Base-by-base conservation (phyloP, 352 stramenopile genomes). In the Blastocystis sp. region DNA sequence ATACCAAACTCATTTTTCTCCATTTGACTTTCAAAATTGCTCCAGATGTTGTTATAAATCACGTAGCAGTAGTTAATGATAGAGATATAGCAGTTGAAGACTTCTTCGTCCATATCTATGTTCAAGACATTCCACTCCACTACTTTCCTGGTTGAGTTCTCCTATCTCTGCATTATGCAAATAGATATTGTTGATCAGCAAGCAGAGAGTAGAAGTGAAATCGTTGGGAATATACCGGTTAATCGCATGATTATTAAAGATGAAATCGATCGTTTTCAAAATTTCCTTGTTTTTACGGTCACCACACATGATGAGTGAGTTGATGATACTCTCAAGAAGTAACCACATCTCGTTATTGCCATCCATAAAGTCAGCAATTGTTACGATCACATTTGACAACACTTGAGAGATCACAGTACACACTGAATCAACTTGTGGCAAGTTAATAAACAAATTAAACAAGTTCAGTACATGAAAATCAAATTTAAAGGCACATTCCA, bases 21-120 rank as follows among this genome's bases (percentile, higher is more conserved):
- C 18, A 84, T 68, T 20, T 34, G 53, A 37, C 8, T 8, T n/a
- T 84, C 73, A 43, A 55, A 84, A 23, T 13, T 37, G 18, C 11
- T 66, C 73, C 73, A 84, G 18, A 84, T 50, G 56, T 84, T 84
- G 56, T 84, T 84, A 37, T 53, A 68, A 23, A 84, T 63, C 53
- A 84, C 73, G 56, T 84, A 84, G 56, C 47, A 84, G 23, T 84
- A 66, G 55, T 84, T 84, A 15, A 84, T 68, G 39, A 84, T 61
- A 15, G 73, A 84, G 20, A 84, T 63, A 45, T 84, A 84, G 15
- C 47, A 63, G 34, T 43, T 41, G 47, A 69, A 84, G 20, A 68
- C 56, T 5, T 62, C 50, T 20, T 55, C 39, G 18, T 53, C 50
- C 11, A 59, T 13, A 13, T 59, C 50, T 59, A 59, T n/a, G 20